Conservation (phyloP, 768 basidiomycete species). For the Cyclocybe cylindracea region DNA sequence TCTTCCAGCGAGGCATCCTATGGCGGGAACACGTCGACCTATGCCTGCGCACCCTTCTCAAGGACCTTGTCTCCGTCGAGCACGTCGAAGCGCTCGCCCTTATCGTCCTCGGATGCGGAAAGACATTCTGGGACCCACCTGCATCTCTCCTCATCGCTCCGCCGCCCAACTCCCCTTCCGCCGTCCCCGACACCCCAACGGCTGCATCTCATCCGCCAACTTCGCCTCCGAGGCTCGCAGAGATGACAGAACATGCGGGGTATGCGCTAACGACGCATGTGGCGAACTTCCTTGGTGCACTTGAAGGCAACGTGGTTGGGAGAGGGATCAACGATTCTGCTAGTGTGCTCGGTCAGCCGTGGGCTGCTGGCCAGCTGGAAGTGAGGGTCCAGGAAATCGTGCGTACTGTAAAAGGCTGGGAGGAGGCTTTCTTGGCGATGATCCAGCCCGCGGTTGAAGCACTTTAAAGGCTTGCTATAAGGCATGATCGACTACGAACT, state of each 20-base stretch:
- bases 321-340: slow-evolving; percentile 6
- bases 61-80: slow-evolving; percentile 21
- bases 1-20: slow-evolving; percentile 16
- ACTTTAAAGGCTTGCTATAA: not conserved
- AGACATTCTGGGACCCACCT: slow-evolving; percentile 14
- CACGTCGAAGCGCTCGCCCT: slow-evolving; percentile 18
- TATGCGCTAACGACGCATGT: slow-evolving; percentile 6
- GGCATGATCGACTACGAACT: too few species aligned
- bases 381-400: slow-evolving; percentile 8
- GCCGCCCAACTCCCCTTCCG: not conserved
- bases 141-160: not conserved
- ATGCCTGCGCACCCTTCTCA: slow-evolving; percentile 18
- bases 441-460: not conserved
- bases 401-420: slow-evolving; percentile 12
- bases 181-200: not conserved
- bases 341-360: slow-evolving; percentile 12
- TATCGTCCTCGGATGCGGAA: slow-evolving; percentile 19
- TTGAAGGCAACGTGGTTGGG: slow-evolving; percentile 5
- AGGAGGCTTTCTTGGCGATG: slow-evolving; percentile 3
- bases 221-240: too few species aligned
- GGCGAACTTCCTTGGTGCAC: slow-evolving; percentile 9
- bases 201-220: not conserved
- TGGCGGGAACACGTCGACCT: slow-evolving; percentile 15
- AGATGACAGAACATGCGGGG: not conserved
- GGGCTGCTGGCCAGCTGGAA: slow-evolving; percentile 7